phyloP scores from a whole-genome alignment of 108 stramenopile genomes.

The Nitzschia sp. region DNA sequence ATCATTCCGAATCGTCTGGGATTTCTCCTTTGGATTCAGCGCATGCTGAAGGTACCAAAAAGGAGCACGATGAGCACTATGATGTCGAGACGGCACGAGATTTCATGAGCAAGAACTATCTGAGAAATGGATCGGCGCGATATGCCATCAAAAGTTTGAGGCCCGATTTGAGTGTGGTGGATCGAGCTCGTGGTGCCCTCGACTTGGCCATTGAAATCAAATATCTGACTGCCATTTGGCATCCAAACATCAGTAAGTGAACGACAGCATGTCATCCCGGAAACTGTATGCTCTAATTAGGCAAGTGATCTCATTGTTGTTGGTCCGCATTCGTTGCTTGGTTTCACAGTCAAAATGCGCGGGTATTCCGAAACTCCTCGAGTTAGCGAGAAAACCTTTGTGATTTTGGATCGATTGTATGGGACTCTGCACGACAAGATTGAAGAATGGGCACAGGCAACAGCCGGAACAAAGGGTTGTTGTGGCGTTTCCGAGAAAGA shows the following conservation, averaged over 20 bases:
- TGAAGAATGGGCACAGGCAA: conserved; percentile 38
- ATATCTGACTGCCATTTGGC: conserved; percentile 53
- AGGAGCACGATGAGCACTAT: conserved; percentile 43
- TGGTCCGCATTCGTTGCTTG: conserved; percentile 35
- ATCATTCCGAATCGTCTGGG: neutral
- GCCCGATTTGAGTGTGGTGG: conserved; percentile 41
- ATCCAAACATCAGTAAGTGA: conserved; percentile 60
- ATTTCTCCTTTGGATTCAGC: neutral
- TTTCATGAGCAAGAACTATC: conserved; percentile 40
- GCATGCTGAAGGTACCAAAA: too few relatives aligned
- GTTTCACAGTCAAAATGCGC: conserved; percentile 40
- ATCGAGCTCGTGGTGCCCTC: conserved; percentile 58
- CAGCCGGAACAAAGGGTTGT: conserved; percentile 29
- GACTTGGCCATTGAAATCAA: conserved; percentile 80
- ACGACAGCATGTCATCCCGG: neutral
- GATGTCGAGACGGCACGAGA: conserved; percentile 47
- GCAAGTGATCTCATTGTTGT: neutral
- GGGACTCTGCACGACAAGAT: conserved; percentile 70
- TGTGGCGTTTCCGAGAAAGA: conserved; percentile 11
- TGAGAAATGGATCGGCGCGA: conserved; percentile 58
- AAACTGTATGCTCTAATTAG: neutral
- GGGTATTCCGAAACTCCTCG: conserved; percentile 22
- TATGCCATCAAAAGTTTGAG: conserved; percentile 79
- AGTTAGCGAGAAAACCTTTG: conserved; percentile 39
- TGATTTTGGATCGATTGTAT: conserved; percentile 71